Evolutionary conservation across 768 basidiomycete species (phyloP).

Genomic region (Mycena galericulata): DNA sequence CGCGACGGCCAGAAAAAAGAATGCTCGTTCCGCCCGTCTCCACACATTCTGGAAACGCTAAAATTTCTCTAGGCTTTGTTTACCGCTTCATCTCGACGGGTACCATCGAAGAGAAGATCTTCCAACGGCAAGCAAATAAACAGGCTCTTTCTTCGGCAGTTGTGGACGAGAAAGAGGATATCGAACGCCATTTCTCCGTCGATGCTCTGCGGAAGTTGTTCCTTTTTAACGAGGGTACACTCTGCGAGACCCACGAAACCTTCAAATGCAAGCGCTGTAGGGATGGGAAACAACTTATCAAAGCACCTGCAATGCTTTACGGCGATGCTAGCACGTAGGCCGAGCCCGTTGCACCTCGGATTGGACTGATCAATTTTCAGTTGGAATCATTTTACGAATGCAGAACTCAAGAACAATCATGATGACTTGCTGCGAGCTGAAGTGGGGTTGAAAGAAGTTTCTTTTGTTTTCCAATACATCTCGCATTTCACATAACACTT

Average conservation of each 20-base stretch:
- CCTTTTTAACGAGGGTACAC: slow-evolving; percentile 86
- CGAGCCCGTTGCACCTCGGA: background rate
- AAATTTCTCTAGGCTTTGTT: slow-evolving; percentile 79
- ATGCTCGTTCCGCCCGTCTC: slow-evolving; percentile 64
- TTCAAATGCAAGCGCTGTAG: slow-evolving; percentile 96
- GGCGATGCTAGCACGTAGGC: slow-evolving; percentile 98
- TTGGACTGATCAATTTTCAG: slow-evolving; percentile 53
- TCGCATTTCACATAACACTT: slow-evolving; percentile 68
- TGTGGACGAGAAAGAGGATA: slow-evolving; percentile 96
- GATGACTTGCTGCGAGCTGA: slow-evolving; percentile 96
- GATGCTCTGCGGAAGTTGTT: slow-evolving; percentile 93
- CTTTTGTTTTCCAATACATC: slow-evolving; percentile 97
- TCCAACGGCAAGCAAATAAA: slow-evolving; percentile 96
- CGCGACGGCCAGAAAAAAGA: slow-evolving; percentile 99
- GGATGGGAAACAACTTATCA: slow-evolving; percentile 85
- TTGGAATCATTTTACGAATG: slow-evolving; percentile 98
- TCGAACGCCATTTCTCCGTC: slow-evolving; percentile 93
- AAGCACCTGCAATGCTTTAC: slow-evolving; percentile 89
- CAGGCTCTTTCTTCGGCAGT: slow-evolving; percentile 98
- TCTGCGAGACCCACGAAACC: slow-evolving; percentile 96
- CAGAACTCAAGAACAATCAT: slow-evolving; percentile 89
- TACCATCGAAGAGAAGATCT: slow-evolving; percentile 99
- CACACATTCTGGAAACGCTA: background rate
- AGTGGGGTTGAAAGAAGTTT: slow-evolving; percentile 83
- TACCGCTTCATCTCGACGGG: slow-evolving; percentile 98